A percentile compares a stretch with the other conserved stretches of the same genome.
These are phyloP conservation scores for Astrothelium macrocarpum DNA, from an alignment of 495 filamentous ascomycete species.

Conservation along the genomic window DNA sequence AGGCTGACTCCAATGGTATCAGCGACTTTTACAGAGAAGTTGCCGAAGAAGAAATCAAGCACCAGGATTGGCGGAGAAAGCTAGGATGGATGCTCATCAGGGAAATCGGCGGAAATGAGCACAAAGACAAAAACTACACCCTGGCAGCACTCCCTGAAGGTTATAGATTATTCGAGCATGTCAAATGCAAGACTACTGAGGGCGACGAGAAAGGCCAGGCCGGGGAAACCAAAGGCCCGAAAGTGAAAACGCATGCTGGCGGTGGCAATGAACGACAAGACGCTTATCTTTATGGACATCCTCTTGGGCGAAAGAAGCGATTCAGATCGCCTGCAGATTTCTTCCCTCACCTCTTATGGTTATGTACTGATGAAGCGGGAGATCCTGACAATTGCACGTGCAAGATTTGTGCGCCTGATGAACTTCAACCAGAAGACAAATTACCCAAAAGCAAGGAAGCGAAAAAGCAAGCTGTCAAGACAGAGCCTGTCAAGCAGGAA, in stretches of 20 bases:
- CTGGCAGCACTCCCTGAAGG: slow-evolving; percentile 45
- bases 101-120: slow-evolving; percentile 33
- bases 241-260: slow-evolving; percentile 32
- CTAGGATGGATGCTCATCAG: slow-evolving; percentile 43
- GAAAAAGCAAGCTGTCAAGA: slow-evolving; percentile 19
- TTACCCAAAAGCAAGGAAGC: slow-evolving; percentile 19
- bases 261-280: slow-evolving; percentile 42
- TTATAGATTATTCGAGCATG: slow-evolving; percentile 50
- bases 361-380: slow-evolving; percentile 41
- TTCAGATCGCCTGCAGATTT: slow-evolving; percentile 52
- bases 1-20: slow-evolving; percentile 39
- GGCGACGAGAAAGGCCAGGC: slow-evolving; percentile 27
- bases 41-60: slow-evolving; percentile 34
- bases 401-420: slow-evolving; percentile 42
- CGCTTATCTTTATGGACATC: slow-evolving; percentile 54
- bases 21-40: slow-evolving; percentile 40
- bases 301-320: slow-evolving; percentile 46
- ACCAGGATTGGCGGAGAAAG: slow-evolving; percentile 46
- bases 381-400: slow-evolving; percentile 51
- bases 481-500: slow-evolving; percentile 19
- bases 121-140: slow-evolving; percentile 40
- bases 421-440: slow-evolving; percentile 27
- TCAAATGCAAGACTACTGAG: slow-evolving; percentile 35
- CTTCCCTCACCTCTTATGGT: slow-evolving; percentile 53
- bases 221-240: slow-evolving; percentile 8